These are phyloP conservation scores for Cladophialophora carrionii DNA, from an alignment of 2,329 filamentous ascomycete genomes.

Conservation along the genomic window DNA sequence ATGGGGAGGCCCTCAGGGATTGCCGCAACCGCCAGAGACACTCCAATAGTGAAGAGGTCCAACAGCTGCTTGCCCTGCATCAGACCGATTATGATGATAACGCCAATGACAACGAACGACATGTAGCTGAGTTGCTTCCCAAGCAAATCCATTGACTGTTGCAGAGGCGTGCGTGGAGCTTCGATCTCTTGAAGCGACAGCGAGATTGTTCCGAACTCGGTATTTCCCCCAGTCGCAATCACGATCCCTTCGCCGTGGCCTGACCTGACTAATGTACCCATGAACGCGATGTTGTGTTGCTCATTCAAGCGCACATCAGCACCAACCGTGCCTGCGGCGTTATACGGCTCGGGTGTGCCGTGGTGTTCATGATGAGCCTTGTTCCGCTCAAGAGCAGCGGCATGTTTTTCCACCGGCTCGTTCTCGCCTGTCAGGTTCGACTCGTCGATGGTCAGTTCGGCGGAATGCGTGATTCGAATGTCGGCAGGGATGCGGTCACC, in stretches of 20 bases:
- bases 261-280: slow-evolving; percentile 94
- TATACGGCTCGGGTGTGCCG: slow-evolving; percentile 61
- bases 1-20: slow-evolving; percentile 97
- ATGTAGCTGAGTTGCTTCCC: slow-evolving; percentile 96
- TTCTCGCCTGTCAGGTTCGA: slow-evolving; percentile 98
- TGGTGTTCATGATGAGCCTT: slow-evolving; percentile 44
- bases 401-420: slow-evolving; percentile 80
- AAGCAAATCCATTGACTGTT: slow-evolving; percentile 95
- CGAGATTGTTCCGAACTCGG: slow-evolving; percentile 95
- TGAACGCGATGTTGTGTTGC: slow-evolving; percentile 91
- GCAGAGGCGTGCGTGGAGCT: slow-evolving; percentile 88
- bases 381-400: slow-evolving; percentile 59
- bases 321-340: slow-evolving; percentile 62
- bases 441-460: slow-evolving; percentile 90
- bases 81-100: slow-evolving; percentile 90
- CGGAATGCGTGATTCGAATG: slow-evolving; percentile 86
- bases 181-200: slow-evolving; percentile 93
- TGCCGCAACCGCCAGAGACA: slow-evolving; percentile 92
- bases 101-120: slow-evolving; percentile 88
- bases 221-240: slow-evolving; percentile 91
- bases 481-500: slow-evolving; percentile 96
- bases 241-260: slow-evolving; percentile 95
- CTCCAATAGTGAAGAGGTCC: slow-evolving; percentile 96
- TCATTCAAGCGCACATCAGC: slow-evolving; percentile 71
- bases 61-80: slow-evolving; percentile 85